These are phyloP conservation scores for Penstemon barbatus DNA, from an alignment of 257 asterid genomes.

Conservation along the genomic window DNA sequence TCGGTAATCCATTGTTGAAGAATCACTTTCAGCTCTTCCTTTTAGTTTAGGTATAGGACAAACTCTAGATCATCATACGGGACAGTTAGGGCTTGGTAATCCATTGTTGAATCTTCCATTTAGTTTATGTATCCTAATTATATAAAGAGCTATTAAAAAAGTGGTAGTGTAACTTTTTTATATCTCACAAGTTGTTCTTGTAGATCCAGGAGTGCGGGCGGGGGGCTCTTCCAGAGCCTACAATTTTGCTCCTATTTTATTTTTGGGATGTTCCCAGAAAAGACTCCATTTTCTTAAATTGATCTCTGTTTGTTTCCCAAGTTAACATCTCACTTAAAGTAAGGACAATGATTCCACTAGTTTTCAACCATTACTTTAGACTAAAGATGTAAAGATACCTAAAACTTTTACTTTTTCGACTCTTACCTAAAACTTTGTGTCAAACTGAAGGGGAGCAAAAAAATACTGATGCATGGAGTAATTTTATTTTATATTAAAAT, in stretches of 20 bases:
- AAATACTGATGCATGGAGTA: no score
- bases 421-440: no score
- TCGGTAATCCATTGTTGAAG: conserved; percentile 18
- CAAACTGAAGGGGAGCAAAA: no score
- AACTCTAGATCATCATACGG: conserved; percentile 15
- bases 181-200: conserved; percentile 12
- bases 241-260: no score
- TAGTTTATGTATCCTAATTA: neutral
- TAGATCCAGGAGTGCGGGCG: neutral
- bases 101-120: conserved; percentile 14
- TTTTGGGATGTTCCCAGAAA: no score
- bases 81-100: conserved; percentile 10
- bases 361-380: no score
- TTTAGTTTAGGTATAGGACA: conserved; percentile 15
- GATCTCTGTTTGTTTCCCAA: no score
- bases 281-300: no score
- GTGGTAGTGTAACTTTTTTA: conserved; percentile 5
- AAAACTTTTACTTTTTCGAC: no score
- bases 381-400: no score
- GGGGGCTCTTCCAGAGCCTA: no score
- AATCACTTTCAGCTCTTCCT: conserved; percentile 13
- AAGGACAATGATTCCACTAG: neutral
- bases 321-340: neutral
- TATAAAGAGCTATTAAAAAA: conserved; percentile 7
- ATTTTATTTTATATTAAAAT: no score